Conservation (phyloP, 306 rosid species). For the Vachellia collinsii region DNA sequence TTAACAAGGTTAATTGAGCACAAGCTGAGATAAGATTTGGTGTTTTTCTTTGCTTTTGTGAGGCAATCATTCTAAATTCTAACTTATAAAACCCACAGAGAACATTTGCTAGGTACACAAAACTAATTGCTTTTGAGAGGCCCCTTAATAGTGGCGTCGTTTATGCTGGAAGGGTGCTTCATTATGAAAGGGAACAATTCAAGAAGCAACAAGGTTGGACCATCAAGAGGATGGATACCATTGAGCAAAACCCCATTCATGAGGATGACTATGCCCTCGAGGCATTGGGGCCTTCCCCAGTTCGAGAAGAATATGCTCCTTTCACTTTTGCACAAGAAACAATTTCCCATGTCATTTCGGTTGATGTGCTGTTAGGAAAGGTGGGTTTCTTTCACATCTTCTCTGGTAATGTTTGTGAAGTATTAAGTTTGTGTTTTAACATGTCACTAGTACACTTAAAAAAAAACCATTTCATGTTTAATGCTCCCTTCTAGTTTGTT, state of each 20-base stretch:
- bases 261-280: conserved; percentile 74
- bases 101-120: too few relatives aligned
- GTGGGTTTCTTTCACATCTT: conserved; percentile 48
- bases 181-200: conserved; percentile 87
- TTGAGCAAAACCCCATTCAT: conserved; percentile 79
- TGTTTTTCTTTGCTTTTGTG: too few relatives aligned
- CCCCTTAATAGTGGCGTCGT: conserved; percentile 99
- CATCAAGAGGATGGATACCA: conserved; percentile 86
- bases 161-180: conserved; percentile 96
- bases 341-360: conserved; percentile 83
- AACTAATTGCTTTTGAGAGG: conserved; percentile 95
- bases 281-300: conserved; percentile 73
- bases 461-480: conserved; percentile 10
- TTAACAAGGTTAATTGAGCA: conserved; percentile 21
- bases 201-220: conserved; percentile 99
- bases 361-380: conserved; percentile 85
- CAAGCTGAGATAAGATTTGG: too few relatives aligned
- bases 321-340: conserved; percentile 98
- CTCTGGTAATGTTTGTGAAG: conserved; percentile 15
- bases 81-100: too few relatives aligned
- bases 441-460: too few relatives aligned
- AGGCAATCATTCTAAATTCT: too few relatives aligned
- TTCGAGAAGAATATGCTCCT: conserved; percentile 94
- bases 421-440: conserved; percentile 19
- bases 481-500: background rate